These are phyloP conservation scores for Leishmania tarentolae DNA, from an alignment of 208 protist species.

Conservation along the genomic window DNA sequence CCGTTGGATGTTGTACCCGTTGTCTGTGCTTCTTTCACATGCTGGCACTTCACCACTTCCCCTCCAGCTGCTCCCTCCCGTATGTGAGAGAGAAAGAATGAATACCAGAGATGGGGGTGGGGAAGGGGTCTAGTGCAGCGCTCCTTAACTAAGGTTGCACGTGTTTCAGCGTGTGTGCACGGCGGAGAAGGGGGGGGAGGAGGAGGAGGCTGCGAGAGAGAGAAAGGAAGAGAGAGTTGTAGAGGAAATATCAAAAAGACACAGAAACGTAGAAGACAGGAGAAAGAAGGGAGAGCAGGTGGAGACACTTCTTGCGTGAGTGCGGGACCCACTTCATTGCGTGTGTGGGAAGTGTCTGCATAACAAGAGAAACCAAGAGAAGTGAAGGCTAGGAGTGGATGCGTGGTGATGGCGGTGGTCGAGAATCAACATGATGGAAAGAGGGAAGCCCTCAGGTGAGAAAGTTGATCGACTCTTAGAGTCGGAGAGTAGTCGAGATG, in stretches of 20 bases:
- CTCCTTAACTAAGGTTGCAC: neutral
- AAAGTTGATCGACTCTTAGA: neutral
- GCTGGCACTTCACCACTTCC: neutral
- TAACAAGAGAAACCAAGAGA: neutral
- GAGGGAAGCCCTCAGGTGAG: neutral
- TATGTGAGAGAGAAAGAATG: neutral
- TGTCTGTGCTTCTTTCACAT: neutral
- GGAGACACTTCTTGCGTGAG: neutral
- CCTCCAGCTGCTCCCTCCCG: neutral
- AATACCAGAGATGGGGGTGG: no score
- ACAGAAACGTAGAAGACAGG: neutral
- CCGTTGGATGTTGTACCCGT: neutral
- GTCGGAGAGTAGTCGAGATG: neutral
- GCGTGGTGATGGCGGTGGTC: neutral
- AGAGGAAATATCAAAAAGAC: neutral
- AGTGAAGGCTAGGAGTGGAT: neutral
- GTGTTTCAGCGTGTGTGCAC: neutral
- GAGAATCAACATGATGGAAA: neutral
- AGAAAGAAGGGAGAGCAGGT: neutral
- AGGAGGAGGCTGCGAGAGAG: neutral
- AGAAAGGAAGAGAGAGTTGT: neutral
- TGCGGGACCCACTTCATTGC: neutral
- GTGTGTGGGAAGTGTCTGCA: neutral
- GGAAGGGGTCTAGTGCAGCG: neutral
- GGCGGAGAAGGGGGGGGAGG: neutral